Evolutionary conservation across 2,329 filamentous ascomycete species (phyloP), one percentile per base, ranked within the genome.

Genomic region (Daldinia sp.): DNA sequence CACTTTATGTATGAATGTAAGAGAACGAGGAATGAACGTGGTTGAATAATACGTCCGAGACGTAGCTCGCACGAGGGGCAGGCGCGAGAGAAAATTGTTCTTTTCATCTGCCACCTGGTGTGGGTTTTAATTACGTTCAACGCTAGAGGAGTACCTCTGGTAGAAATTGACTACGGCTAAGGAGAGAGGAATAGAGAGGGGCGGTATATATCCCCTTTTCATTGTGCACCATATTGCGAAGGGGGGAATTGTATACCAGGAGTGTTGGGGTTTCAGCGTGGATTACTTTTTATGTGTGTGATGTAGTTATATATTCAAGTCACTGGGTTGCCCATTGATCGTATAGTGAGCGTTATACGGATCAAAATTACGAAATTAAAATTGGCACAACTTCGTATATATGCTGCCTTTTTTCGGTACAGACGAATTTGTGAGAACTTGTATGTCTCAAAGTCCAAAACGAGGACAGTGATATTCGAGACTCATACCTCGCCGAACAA

Each of bases 91-190:
- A 61, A 65, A 55, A 67, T 57, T 69, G 61, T 68, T 68, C 63
- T 41, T 65, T 69, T 70, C 63, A 51, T 64, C 66, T 55, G 63
- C 63, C 59, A 63, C 59, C 63, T 49, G 50, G 61, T 41, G 64
- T 67, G 63, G 60, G 53, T 47, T 54, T 58, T 61, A 60, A 56
- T 68, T 61, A 58, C 62, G 45, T 66, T 66, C 57, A 35, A 60
- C 30, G 41, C 56, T 54, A 17, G 51, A 57, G 43, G 9, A 15
- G 10, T 30, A 52, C 25, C 50, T 60, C 58, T 30, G 25, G 64
- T 47, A 60, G 58, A 64, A 47, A 64, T 60, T 64, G 58, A 54
- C 58, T 53, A 61, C 15, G 58, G 54, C 30, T 55, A 45, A 54
- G 61, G 61, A 49, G 54, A 61, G 35, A 59, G n/a, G 61, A 57